These are phyloP conservation scores for Physcomitrellopsis africana DNA, from an alignment of 225 moss, liverwort and hornwort species.

Conservation along the genomic window DNA sequence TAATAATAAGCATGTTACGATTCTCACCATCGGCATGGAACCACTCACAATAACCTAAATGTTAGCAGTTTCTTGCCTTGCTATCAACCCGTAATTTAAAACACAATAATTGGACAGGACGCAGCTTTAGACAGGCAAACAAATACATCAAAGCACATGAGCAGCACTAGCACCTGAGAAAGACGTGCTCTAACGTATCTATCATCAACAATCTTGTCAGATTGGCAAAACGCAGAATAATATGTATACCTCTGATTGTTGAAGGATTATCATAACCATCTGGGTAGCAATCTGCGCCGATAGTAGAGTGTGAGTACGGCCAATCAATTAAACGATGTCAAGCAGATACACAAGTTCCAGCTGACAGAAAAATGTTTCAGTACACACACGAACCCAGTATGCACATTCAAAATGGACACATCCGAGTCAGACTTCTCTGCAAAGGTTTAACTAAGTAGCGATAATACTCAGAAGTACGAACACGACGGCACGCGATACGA, in stretches of 20 bases:
- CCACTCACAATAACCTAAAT: too few species aligned
- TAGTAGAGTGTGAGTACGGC: not conserved
- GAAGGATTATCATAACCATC: constrained; percentile 47
- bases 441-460: not conserved
- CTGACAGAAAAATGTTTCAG: not conserved
- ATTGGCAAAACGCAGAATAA: not conserved
- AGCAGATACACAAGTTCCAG: not conserved
- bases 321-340: constrained; percentile 14
- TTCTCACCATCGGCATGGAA: too few species aligned
- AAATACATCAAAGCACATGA: too few species aligned
- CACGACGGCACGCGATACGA: not conserved
- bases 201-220: not conserved
- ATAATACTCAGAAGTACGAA: constrained; percentile 1
- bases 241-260: constrained; percentile 44
- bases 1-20: too few species aligned
- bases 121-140: too few species aligned
- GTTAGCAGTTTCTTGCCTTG: too few species aligned
- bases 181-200: not conserved
- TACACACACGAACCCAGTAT: not conserved
- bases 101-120: too few species aligned
- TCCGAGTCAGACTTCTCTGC: not conserved
- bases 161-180: too few species aligned
- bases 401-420: not conserved
- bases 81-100: too few species aligned
- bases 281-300: constrained; percentile 67